phyloP scores from a whole-genome alignment of 2,329 filamentous ascomycete species.

The Fusarium bactridioides region DNA sequence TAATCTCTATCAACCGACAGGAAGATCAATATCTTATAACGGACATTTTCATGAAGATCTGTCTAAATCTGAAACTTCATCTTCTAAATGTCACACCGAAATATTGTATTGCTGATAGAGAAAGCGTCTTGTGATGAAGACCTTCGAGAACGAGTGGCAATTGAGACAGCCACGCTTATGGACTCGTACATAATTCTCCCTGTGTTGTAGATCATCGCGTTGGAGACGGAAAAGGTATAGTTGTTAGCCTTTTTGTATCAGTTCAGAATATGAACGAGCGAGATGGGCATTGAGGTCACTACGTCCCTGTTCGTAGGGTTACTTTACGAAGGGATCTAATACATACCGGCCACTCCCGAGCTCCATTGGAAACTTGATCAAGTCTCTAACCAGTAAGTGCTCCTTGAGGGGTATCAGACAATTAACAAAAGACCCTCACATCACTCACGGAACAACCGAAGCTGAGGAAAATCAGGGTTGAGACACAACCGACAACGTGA shows the following conservation, averaged over 20 bases:
- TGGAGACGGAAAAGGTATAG: not conserved
- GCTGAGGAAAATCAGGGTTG: conserved; percentile 2
- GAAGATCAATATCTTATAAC: not conserved
- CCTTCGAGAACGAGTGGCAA: not conserved
- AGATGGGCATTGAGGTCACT: not conserved
- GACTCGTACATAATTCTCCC: not conserved
- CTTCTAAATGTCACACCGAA: not conserved
- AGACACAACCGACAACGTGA: conserved; percentile 8
- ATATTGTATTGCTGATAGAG: not conserved
- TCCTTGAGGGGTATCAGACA: not conserved
- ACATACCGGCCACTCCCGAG: not conserved
- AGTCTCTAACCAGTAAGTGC: not conserved
- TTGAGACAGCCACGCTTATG: conserved; percentile 16
- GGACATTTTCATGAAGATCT: not conserved
- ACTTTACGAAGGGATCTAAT: not conserved
- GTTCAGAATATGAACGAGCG: not conserved
- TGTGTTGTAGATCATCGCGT: not conserved
- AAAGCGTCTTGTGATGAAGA: not conserved
- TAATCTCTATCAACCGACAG: conserved; percentile 11
- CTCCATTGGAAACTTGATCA: not conserved
- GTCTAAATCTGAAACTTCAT: conserved; percentile 14
- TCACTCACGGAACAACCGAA: conserved; percentile 18
- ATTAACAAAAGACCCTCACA: not conserved
- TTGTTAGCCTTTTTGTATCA: not conserved
- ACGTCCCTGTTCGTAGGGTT: not conserved